phyloP scores from a whole-genome alignment of 2,329 filamentous ascomycete genomes.

The Penicillium sp. region DNA sequence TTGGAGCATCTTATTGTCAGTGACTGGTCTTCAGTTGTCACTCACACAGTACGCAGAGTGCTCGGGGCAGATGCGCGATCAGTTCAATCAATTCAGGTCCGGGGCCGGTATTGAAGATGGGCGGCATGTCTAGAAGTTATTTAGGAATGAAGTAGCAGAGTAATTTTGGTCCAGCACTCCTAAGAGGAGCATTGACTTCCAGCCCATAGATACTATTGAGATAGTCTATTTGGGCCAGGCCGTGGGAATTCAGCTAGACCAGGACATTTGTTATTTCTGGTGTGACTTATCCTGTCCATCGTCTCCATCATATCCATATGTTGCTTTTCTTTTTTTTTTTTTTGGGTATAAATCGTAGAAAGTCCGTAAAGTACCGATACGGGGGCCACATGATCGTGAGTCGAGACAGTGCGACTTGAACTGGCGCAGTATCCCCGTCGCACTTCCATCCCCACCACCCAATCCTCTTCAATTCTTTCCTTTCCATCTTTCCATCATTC shows the following conservation, averaged over 20 bases:
- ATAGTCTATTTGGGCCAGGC: too few species aligned
- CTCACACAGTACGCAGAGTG: too few species aligned
- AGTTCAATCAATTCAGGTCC: too few species aligned
- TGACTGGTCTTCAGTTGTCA: too few species aligned
- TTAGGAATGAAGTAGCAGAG: not conserved
- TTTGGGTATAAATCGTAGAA: not conserved
- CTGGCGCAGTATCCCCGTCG: not conserved
- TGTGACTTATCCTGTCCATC: not conserved
- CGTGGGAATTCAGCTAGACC: not conserved
- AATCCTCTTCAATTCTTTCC: not conserved
- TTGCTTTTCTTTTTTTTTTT: not conserved
- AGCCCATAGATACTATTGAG: too few species aligned
- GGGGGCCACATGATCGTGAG: conserved; percentile 5
- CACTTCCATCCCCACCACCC: conserved; percentile 7
- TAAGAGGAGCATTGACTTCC: not conserved
- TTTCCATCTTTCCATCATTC: not conserved
- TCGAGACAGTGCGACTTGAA: conserved; percentile 2
- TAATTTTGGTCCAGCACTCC: not conserved
- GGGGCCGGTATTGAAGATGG: not conserved
- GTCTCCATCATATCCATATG: not conserved
- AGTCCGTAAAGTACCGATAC: not conserved
- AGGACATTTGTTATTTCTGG: not conserved
- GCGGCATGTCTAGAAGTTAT: not conserved
- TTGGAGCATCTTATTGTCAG: too few species aligned
- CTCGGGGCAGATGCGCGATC: too few species aligned